phyloP scores from a whole-genome alignment of 2,329 filamentous ascomycete genomes.

The Alternaria gaisen region DNA sequence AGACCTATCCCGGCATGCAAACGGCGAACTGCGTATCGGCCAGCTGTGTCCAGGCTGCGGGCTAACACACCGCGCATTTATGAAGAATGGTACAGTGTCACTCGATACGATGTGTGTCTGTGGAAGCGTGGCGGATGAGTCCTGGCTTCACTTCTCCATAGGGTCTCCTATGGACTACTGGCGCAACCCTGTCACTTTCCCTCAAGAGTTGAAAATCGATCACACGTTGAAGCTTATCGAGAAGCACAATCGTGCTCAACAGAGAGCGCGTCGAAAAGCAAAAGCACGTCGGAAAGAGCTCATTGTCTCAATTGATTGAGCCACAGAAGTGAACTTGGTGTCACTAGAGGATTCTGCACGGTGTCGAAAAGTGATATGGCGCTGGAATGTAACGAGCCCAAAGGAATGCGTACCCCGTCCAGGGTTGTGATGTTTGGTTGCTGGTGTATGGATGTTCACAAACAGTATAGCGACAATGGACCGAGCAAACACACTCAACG shows the following conservation, averaged over 20 bases:
- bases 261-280: neutral
- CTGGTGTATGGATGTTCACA: neutral
- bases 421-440: neutral
- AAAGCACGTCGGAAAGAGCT: neutral
- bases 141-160: neutral
- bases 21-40: neutral
- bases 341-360: neutral
- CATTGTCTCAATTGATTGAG: too few relatives aligned
- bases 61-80: neutral
- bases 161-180: neutral
- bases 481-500: neutral
- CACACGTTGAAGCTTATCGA: neutral
- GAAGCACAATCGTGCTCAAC: neutral
- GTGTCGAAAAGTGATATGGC: neutral
- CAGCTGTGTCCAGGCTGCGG: neutral
- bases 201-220: neutral
- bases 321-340: neutral
- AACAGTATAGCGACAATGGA: neutral
- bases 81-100: neutral
- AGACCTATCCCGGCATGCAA: neutral
- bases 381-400: neutral
- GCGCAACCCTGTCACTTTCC: neutral
- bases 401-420: neutral
- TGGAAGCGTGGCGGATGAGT: neutral
- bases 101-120: neutral